Conservation (phyloP, 805 yeast genomes). For the Candida succiphila region DNA sequence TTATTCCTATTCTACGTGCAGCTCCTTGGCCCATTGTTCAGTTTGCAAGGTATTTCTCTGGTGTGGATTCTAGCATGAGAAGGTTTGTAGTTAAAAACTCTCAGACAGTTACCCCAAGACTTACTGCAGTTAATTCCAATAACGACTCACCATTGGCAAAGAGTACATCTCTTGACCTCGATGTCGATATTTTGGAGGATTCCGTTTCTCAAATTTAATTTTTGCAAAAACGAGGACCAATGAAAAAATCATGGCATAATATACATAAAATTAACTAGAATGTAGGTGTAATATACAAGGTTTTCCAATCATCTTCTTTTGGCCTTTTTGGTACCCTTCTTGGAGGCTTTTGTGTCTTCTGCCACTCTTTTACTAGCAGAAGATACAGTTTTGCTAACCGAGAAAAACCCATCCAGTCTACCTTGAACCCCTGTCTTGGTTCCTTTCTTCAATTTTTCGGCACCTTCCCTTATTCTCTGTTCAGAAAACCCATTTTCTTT, state of each 20-base stretch:
- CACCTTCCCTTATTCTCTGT: slow-evolving; percentile 83
- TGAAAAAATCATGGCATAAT: no score
- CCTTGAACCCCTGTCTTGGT: slow-evolving; percentile 83
- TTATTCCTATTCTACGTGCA: slow-evolving; percentile 62
- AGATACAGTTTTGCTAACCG: slow-evolving; percentile 37
- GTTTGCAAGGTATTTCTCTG: slow-evolving; percentile 45
- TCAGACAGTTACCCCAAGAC: no score
- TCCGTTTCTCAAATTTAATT: no score
- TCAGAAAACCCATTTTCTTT: slow-evolving; percentile 86
- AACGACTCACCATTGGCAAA: no score
- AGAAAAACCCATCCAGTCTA: slow-evolving; percentile 85
- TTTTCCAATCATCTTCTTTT: no score
- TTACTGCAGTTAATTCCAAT: no score
- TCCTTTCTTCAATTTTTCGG: slow-evolving; percentile 75
- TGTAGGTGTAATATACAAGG: no score
- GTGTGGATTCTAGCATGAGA: slow-evolving; percentile 49
- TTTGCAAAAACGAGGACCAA: no score
- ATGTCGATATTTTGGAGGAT: no score
- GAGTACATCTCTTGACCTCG: no score
- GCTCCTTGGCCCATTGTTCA: slow-evolving; percentile 63
- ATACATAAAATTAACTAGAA: no score
- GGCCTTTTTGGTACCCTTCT: slow-evolving; percentile 14
- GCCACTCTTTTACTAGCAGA: slow-evolving; percentile 32
- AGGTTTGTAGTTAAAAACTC: slow-evolving; percentile 11
- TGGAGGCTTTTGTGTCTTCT: slow-evolving; percentile 22